Conservation (phyloP, 176 grass and related monocot species). For the Aegilops umbellulata region DNA sequence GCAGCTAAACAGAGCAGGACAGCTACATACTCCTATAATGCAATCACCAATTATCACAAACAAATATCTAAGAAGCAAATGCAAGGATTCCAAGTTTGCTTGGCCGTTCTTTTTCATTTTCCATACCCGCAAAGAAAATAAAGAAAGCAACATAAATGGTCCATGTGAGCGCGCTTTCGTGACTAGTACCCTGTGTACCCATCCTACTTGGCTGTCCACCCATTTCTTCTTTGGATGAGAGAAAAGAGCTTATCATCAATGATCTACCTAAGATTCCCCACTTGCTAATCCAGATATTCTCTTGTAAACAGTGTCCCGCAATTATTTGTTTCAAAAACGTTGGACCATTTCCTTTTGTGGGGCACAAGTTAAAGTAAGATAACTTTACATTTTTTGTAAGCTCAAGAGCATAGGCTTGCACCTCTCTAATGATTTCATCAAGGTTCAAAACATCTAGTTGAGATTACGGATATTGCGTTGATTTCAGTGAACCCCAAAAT, state of each 20-base stretch:
- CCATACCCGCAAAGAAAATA: neutral
- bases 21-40: neutral
- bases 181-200: conserved; percentile 15
- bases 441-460: neutral
- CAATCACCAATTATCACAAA: neutral
- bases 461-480: neutral
- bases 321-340: neutral
- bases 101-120: neutral
- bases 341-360: neutral
- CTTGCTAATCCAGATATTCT: neutral
- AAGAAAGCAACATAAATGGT: conserved; percentile 33
- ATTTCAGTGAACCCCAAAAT: neutral
- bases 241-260: conserved; percentile 10
- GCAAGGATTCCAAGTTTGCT: neutral
- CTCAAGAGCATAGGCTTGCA: neutral
- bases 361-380: neutral
- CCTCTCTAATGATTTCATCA: neutral
- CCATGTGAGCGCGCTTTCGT: neutral
- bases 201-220: neutral
- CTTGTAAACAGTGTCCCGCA: neutral
- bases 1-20: neutral
- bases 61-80: neutral
- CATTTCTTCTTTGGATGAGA: neutral
- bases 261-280: conserved; percentile 35
- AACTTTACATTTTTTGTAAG: neutral